A percentile compares a stretch with the other conserved stretches of the same genome.
Conservation (phyloP, 2,329 filamentous ascomycete genomes). For the Alternaria atra region DNA sequence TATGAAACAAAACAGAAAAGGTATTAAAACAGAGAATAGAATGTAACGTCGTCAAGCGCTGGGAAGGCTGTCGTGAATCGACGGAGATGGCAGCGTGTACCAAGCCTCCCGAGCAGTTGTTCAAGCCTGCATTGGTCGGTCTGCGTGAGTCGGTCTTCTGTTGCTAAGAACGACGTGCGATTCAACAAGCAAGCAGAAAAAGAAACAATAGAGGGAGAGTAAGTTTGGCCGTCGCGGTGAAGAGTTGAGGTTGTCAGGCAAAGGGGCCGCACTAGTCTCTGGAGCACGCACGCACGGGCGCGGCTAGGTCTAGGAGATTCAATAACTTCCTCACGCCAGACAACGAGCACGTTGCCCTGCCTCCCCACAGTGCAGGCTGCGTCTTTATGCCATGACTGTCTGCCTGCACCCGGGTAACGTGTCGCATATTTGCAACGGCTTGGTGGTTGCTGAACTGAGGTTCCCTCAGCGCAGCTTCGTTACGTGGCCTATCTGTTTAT, state of each 20-base stretch:
- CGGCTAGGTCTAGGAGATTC: constrained; percentile 18
- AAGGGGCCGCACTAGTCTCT: constrained; percentile 30
- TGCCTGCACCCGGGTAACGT: background rate
- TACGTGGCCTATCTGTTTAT: constrained; percentile 3
- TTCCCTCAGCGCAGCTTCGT: background rate
- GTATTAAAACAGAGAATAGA: constrained; percentile 52
- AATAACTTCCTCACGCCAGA: constrained; percentile 21
- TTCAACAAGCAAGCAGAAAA: constrained; percentile 42
- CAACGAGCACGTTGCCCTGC: constrained; percentile 16
- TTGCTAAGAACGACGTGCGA: constrained; percentile 34
- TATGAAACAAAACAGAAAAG: constrained; percentile 36
- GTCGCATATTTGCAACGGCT: background rate
- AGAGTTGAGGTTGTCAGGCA: constrained; percentile 31
- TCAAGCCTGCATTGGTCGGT: constrained; percentile 52
- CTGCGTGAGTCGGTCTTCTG: constrained; percentile 32
- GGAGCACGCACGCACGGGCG: constrained; percentile 23
- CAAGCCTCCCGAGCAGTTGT: constrained; percentile 50
- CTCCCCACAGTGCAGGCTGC: constrained; percentile 9
- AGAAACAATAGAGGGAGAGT: constrained; percentile 48
- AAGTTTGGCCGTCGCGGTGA: constrained; percentile 36
- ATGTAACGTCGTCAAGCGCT: constrained; percentile 44
- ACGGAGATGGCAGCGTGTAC: constrained; percentile 53
- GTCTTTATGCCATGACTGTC: background rate
- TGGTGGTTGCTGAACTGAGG: background rate
- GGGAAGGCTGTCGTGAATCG: constrained; percentile 50